Evolutionary conservation across 306 rosid genomes (phyloP), one percentile per base, ranked within the genome.

Genomic region (Glycyrrhiza uralensis): DNA sequence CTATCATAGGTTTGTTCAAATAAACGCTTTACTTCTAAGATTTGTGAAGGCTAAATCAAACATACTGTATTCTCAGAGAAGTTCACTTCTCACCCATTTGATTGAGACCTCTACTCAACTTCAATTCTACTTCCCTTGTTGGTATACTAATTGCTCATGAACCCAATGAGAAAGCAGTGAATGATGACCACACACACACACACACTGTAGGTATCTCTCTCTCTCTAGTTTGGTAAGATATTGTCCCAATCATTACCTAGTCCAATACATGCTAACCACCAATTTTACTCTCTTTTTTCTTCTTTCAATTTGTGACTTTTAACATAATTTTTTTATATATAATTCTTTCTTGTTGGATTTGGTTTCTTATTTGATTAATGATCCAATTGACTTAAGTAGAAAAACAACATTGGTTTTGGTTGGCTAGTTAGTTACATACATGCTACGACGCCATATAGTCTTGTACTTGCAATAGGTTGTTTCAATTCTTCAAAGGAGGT

Each of bases 161-260:
- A 61, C 60, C 66, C 68, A 76, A 70, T 45, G 75, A 12, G 50
- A 75, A 80, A 32, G 72, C 72, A 76, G 42, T 65, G 7, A 73
- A 76, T 30, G 32, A 58, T 50, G 52, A 76, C 71, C 71, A 14
- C 75, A 26, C 22, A n/a, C 45, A 46, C 72, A 68, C 71, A 14
- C 75, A 26, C 22, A n/a, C 45, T 13, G 46, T 74, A 5, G 74
- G 60, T 45, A 60, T 15, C 57, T n/a, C n/a, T n/a, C n/a, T n/a
- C n/a, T n/a, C n/a, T 74, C 51, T 24, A 18, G 71, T 82, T 85
- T 82, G 85, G 85, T 80, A 61, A 69, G 85, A 85, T 76, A 46
- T 65, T 54, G 81, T 79, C 82, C 52, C 28, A 79, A 80, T 85
- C 81, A 82, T 82, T 85, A 47, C 36, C 24, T 29, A n/a, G 59